Percentiles rank a stretch among this genome's conserved stretches.
phyloP scores from a whole-genome alignment of 345 rosid genomes.

The Eutrema heterophyllum region DNA sequence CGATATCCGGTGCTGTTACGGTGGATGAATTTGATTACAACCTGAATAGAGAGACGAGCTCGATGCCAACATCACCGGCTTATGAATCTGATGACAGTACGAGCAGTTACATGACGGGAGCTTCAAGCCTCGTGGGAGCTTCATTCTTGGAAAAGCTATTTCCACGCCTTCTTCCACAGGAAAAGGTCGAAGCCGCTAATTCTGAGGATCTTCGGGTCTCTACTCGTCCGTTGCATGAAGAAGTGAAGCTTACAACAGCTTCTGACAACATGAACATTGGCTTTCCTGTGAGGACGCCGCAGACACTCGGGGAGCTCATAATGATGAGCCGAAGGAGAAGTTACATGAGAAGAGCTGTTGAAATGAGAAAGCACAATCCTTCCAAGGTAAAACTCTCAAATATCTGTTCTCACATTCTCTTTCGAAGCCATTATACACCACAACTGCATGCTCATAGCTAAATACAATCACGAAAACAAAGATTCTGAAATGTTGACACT shows the following conservation, averaged over 20 bases:
- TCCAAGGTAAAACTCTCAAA: constrained; percentile 48
- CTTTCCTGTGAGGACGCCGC: constrained; percentile 37
- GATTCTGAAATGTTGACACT: constrained; percentile 8
- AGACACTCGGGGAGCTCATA: constrained; percentile 79
- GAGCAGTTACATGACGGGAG: constrained; percentile 64
- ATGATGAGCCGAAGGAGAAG: constrained; percentile 82
- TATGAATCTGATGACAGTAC: constrained; percentile 56
- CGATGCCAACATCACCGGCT: constrained; percentile 46
- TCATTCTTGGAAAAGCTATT: constrained; percentile 85
- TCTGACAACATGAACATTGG: constrained; percentile 21
- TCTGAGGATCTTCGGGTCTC: constrained; percentile 11
- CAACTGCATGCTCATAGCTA: background rate
- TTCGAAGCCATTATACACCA: background rate
- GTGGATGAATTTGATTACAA: constrained; percentile 26
- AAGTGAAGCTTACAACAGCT: constrained; percentile 14
- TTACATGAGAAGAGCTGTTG: constrained; percentile 55
- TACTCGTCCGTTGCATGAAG: constrained; percentile 24
- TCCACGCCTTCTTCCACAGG: constrained; percentile 56
- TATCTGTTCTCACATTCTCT: constrained; percentile 3
- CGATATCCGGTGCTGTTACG: constrained; percentile 44
- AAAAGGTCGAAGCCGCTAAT: constrained; percentile 25
- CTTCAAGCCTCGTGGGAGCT: constrained; percentile 60
- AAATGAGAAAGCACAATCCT: constrained; percentile 43
- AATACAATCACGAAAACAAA: background rate
- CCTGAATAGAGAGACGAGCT: constrained; percentile 21